These are phyloP conservation scores for Aspergillus melleus DNA, from an alignment of 2,329 filamentous ascomycete genomes.

Conservation along the genomic window DNA sequence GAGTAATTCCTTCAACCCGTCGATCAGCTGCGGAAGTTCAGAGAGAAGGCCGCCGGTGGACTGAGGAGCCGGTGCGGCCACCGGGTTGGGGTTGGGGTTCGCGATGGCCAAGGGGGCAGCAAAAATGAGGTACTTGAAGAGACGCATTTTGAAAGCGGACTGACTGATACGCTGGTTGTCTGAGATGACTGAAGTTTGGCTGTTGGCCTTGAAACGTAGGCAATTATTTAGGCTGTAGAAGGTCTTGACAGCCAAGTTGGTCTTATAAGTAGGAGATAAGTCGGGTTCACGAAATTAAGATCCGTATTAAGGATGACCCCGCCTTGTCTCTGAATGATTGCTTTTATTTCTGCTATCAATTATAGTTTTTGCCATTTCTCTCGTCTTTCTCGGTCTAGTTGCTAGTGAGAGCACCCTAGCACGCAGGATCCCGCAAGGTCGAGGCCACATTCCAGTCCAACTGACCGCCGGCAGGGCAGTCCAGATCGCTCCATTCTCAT, in stretches of 20 bases:
- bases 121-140: slow-evolving; percentile 24
- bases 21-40: slow-evolving; percentile 27
- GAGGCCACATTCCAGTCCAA: not conserved
- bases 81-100: slow-evolving; percentile 22
- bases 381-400: no score
- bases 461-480: not conserved
- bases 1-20: slow-evolving; percentile 28
- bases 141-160: slow-evolving; percentile 11
- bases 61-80: slow-evolving; percentile 22
- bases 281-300: not conserved
- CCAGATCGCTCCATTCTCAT: not conserved
- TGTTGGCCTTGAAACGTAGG: not conserved
- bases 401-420: not conserved
- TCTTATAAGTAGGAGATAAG: slow-evolving; percentile 6
- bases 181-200: not conserved
- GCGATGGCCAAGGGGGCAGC: slow-evolving; percentile 20
- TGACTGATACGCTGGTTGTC: not conserved
- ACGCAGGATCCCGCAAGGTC: slow-evolving; percentile 3
- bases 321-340: not conserved
- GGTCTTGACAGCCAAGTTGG: slow-evolving; percentile 2
- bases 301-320: not conserved
- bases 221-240: not conserved
- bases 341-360: not conserved
- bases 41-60: slow-evolving; percentile 24
- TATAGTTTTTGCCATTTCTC: not conserved